These are phyloP conservation scores for Iris pallida DNA, from an alignment of 116 monocot genomes.

Conservation along the genomic window DNA sequence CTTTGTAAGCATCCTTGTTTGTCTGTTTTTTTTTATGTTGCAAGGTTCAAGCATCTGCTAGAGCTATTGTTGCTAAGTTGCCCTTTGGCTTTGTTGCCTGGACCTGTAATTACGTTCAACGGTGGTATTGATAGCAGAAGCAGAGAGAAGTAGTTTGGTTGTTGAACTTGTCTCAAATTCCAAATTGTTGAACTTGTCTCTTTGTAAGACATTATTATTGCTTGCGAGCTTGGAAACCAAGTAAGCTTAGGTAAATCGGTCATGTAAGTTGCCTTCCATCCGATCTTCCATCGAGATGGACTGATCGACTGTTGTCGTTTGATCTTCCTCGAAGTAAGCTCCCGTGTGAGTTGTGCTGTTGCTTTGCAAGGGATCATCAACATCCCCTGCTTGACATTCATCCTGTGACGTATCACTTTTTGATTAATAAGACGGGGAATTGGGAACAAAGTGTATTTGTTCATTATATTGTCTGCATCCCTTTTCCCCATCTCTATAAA, in stretches of 20 bases:
- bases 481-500: no score
- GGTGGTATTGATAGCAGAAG: no score
- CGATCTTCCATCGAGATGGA: conserved; percentile 12
- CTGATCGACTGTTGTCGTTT: neutral
- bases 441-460: no score
- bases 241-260: neutral
- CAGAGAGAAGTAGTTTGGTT: no score
- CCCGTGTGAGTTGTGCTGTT: conserved; percentile 6
- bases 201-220: neutral
- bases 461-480: no score
- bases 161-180: no score
- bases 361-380: conserved; percentile 7
- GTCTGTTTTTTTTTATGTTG: conserved; percentile 8
- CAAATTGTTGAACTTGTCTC: no score
- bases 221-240: neutral
- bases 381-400: no score
- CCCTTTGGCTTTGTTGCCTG: neutral
- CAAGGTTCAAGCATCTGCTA: conserved; percentile 1
- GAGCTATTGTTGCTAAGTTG: conserved; percentile 8
- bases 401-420: no score
- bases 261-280: conserved; percentile 23
- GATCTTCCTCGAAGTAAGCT: neutral
- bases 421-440: no score
- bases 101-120: conserved; percentile 14
- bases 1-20: conserved; percentile 29